Percentiles rank a stretch among this genome's conserved stretches.
phyloP scores from a whole-genome alignment of 2,329 filamentous ascomycete species.

The Talaromyces pinophilus region DNA sequence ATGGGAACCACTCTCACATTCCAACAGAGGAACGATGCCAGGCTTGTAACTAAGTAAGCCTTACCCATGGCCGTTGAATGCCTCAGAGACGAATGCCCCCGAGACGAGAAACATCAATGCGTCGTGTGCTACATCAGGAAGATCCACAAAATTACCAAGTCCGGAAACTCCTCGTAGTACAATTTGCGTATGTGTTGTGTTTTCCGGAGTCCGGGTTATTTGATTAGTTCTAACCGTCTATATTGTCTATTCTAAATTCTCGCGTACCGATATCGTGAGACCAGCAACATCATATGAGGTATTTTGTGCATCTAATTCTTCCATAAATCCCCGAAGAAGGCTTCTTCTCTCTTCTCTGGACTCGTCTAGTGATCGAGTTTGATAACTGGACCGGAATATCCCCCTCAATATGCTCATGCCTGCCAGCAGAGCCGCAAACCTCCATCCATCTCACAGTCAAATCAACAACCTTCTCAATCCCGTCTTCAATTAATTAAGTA shows the following conservation, averaged over 20 bases:
- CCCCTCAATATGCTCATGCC: too few relatives aligned
- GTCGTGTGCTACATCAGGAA: not conserved
- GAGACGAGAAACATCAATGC: not conserved
- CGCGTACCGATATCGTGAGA: too few relatives aligned
- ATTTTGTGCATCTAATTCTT: too few relatives aligned
- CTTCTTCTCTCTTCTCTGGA: too few relatives aligned
- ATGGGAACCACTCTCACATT: not conserved
- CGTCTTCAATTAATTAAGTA: too few relatives aligned
- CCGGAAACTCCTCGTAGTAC: not conserved
- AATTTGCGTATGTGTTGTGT: not conserved
- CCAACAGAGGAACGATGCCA: not conserved
- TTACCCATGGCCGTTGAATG: not conserved
- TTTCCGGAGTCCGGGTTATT: not conserved
- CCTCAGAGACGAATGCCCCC: not conserved
- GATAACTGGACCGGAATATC: too few relatives aligned
- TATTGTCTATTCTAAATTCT: not conserved
- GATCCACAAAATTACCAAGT: not conserved
- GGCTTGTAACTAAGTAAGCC: not conserved
- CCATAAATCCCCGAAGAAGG: too few relatives aligned
- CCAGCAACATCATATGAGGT: too few relatives aligned
- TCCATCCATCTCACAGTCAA: too few relatives aligned
- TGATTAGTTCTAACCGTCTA: not conserved
- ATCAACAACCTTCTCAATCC: too few relatives aligned
- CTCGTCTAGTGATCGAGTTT: too few relatives aligned
- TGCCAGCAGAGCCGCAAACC: too few relatives aligned